Base-by-base conservation (phyloP, 1,284 basidiomycete genomes). In the Papiliotrema laurentii region DNA sequence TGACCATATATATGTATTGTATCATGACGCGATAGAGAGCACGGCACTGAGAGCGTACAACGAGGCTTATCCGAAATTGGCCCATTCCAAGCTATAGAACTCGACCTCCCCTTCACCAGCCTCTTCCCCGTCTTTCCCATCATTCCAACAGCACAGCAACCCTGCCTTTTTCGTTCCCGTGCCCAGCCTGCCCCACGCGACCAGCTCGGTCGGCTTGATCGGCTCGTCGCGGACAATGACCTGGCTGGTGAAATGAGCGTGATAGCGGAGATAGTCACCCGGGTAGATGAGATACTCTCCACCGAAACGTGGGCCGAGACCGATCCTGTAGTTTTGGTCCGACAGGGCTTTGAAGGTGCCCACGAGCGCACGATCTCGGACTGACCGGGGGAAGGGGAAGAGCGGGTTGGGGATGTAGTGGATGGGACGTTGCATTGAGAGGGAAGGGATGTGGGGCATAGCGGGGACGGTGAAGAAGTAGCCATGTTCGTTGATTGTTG, bases 121-220 rank as follows among this genome's bases (percentile, higher is more conserved):
- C 13, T 45, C 43, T 10, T 47, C 52, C 11, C 49, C 49, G 10
- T 43, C 53, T 2, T 49, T 48, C 42, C 53, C 51, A 43, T 87
- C 83, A 64, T 93, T 83, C 85, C 87, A 94, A 35, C 84, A 83
- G 62, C 91, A 96, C 5, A 98, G 69, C 26, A 98, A 72, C 68
- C 97, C 93, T 0, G 91, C 84, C 75, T 99, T 99, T 71, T 97
- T 98, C 3, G 96, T 97, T 1, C 89, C 94, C 1, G 96, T 99
- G 0, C 94, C 96, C 35, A 99, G 75, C 27, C 96, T 80, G 4
- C 96, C 96, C 68, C 91, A 92, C 0, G 94, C 92, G 18, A 99
- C 86, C 36, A 99, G 81, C 66, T 96, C 90, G 80, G 92, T 87
- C 2, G 92, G 91, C 34, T 80, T 78, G 46, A 97, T 77, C 0